Percentiles rank a stretch among this genome's conserved stretches.
Evolutionary conservation across 371 early-diverging fungal genomes (phyloP).

Genomic region (Batrachochytrium dendrobatidis): DNA sequence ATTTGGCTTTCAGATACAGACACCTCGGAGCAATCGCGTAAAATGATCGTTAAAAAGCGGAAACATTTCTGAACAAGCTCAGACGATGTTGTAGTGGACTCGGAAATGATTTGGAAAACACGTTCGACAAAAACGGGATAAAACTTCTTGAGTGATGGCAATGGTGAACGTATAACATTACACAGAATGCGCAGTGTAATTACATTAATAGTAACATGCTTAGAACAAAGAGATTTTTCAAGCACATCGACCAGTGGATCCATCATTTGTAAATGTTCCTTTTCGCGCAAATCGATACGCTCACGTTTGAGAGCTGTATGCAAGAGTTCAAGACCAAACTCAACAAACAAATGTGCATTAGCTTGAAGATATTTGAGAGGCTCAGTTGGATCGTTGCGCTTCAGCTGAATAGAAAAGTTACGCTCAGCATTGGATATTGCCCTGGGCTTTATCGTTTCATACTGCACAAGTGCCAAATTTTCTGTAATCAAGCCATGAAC

Average conservation of each 20-base stretch:
- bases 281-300: constrained; percentile 47
- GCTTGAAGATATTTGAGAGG: constrained; percentile 57
- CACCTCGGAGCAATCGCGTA: constrained; percentile 58
- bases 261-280: constrained; percentile 55
- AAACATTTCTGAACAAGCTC: constrained; percentile 73
- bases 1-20: constrained; percentile 68
- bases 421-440: constrained; percentile 16
- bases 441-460: no score
- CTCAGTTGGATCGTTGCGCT: constrained; percentile 39
- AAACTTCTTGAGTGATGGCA: constrained; percentile 57
- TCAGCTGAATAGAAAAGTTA: constrained; percentile 66
- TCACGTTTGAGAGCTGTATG: constrained; percentile 60
- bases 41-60: constrained; percentile 66
- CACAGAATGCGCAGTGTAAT: constrained; percentile 63
- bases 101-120: constrained; percentile 61
- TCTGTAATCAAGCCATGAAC: constrained; percentile 76
- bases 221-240: constrained; percentile 75
- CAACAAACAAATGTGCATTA: constrained; percentile 84
- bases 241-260: constrained; percentile 74
- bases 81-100: constrained; percentile 55
- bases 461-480: constrained; percentile 57
- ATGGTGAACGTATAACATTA: constrained; percentile 55
- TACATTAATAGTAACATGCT: constrained; percentile 59
- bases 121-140: constrained; percentile 70
- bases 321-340: constrained; percentile 78